Evolutionary conservation across 331 rosid species (phyloP), one percentile per base, ranked within the genome.

Genomic region (Rhamnella rubrinervis): DNA sequence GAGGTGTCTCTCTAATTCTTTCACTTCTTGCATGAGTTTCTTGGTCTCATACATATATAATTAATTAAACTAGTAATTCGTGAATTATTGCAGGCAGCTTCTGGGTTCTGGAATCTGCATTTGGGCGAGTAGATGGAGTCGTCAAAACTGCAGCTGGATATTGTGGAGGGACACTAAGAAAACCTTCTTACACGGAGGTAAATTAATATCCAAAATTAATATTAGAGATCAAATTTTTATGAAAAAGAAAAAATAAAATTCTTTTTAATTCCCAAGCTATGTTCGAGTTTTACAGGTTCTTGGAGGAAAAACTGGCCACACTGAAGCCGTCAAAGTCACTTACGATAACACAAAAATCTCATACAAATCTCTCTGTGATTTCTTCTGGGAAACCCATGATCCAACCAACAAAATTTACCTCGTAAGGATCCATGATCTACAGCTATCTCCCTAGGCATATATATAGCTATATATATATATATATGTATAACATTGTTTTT

Each of bases 251-350:
- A 8, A 51, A 21, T 4, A 28, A 6, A 6, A 4, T 8, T 26
- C 12, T 2, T 31, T 52, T 52, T 5, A 17, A 52, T 52, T n/a
- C 6, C 20, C 49, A 2, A 47, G 8, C 23, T 2, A 19, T 11
- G 18, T 18, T 2, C 19, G 14, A 41, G 17, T 62, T 56, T 63
- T 58, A 6, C 67, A 70, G 68, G 72, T 65, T 20, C 57, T 71
- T 65, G 81, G 70, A 70, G 75, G 71, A 39, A 23, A 40, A 65
- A 76, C 63, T 8, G 72, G 81, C 40, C 67, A 70, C 18, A 70
- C 76, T n/a, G 72, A 71, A 53, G 71, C 38, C 18, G 75, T 76
- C 39, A 76, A 58, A 70, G 72, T 64, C 58, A 65, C 11, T 16
- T 75, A 62, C 55, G 75, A 68, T 18, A 61, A 44, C 26, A 62